These are phyloP conservation scores for Epipyxis sp. DNA, from an alignment of 108 stramenopile species.

Conservation along the genomic window DNA sequence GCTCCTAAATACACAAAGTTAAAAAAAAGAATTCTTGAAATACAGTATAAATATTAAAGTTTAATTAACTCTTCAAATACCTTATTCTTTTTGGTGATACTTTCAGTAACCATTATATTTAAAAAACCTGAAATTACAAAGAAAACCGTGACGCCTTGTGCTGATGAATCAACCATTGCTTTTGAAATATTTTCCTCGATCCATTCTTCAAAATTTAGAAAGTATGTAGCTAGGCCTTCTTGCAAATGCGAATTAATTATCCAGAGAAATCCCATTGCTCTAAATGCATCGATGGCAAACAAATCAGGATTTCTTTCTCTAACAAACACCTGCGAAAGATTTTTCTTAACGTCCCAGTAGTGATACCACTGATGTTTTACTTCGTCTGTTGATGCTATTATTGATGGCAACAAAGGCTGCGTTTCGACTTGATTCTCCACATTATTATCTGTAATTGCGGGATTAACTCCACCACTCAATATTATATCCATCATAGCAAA, in stretches of 20 bases:
- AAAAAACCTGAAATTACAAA: background rate
- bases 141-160: background rate
- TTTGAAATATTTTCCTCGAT: background rate
- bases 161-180: background rate
- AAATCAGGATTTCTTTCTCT: background rate
- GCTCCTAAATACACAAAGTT: background rate
- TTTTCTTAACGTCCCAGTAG: too few relatives aligned
- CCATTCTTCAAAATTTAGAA: background rate
- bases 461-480: too few relatives aligned
- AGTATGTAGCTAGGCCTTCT: background rate
- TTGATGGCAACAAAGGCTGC: too few relatives aligned
- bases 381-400: too few relatives aligned
- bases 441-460: too few relatives aligned
- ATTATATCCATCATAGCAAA: too few relatives aligned
- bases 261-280: background rate
- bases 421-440: too few relatives aligned
- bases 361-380: too few relatives aligned
- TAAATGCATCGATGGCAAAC: background rate
- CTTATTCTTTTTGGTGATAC: background rate
- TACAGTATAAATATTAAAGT: background rate
- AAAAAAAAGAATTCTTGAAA: background rate
- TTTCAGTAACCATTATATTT: background rate
- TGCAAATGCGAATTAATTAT: background rate
- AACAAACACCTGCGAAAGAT: too few relatives aligned
- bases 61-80: too few relatives aligned